phyloP scores from a whole-genome alignment of 805 yeast genomes.

The Schizosaccharomyces osmophilus region DNA sequence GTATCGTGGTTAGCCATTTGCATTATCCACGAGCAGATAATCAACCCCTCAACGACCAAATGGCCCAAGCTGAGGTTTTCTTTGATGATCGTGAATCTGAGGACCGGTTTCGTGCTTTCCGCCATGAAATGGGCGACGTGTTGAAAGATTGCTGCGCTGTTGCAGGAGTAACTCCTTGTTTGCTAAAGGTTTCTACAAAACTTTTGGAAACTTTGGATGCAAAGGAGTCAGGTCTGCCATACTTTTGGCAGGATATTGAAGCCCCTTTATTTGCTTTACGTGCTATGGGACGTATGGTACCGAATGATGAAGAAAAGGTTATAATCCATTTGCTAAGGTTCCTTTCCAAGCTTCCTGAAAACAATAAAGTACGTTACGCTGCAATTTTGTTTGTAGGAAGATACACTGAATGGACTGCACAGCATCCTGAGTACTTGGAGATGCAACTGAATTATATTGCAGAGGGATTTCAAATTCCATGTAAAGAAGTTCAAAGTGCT shows the following conservation, averaged over 20 bases:
- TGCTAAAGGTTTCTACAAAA: constrained; percentile 42
- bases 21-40: constrained; percentile 37
- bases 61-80: constrained; percentile 9
- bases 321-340: constrained; percentile 56
- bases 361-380: constrained; percentile 59
- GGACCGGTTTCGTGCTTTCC: constrained; percentile 76
- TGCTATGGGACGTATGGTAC: constrained; percentile 82
- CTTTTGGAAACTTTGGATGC: constrained; percentile 21
- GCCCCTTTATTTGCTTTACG: constrained; percentile 76
- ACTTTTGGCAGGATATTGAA: constrained; percentile 69
- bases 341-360: constrained; percentile 50
- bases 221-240: constrained; percentile 15
- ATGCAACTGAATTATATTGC: constrained; percentile 66
- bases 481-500: constrained; percentile 41
- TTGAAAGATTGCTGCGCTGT: constrained; percentile 84
- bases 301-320: constrained; percentile 34
- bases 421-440: constrained; percentile 61
- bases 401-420: constrained; percentile 82
- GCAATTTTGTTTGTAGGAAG: constrained; percentile 86
- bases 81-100: constrained; percentile 62
- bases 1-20: constrained; percentile 40
- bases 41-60: constrained; percentile 8
- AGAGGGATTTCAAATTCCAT: constrained; percentile 31
- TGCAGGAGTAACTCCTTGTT: constrained; percentile 49
- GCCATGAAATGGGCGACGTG: constrained; percentile 96